These are phyloP conservation scores for Pinus taeda DNA, from an alignment of 75 land plant genomes.

Conservation along the genomic window DNA sequence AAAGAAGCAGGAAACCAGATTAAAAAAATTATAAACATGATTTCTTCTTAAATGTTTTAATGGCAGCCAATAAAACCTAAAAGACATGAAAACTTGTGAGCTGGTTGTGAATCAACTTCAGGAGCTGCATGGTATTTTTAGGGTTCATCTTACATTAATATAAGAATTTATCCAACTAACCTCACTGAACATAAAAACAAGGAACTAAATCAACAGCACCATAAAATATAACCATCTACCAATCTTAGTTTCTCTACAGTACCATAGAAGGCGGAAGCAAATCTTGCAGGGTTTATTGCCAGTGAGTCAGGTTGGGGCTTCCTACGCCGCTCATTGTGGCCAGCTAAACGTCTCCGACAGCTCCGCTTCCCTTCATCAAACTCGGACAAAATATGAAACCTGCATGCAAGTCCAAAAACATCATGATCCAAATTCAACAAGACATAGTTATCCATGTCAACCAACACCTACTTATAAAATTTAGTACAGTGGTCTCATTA, in stretches of 20 bases:
- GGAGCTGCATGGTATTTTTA: not conserved
- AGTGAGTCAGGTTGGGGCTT: conserved; percentile 66
- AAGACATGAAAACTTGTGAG: not conserved
- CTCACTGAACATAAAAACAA: not conserved
- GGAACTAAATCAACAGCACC: not conserved
- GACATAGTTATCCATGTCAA: not conserved
- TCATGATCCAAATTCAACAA: not conserved
- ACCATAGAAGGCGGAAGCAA: conserved; percentile 44
- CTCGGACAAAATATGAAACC: conserved; percentile 77
- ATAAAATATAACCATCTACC: not conserved
- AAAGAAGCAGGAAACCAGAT: too few relatives aligned
- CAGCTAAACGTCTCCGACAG: conserved; percentile 84
- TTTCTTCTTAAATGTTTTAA: too few relatives aligned
- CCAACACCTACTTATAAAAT: not conserved
- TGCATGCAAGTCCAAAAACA: conserved; percentile 16
- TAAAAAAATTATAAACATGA: too few relatives aligned
- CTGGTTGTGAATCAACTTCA: not conserved
- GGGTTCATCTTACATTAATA: not conserved
- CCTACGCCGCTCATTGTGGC: conserved; percentile 81
- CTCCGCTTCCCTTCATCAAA: conserved; percentile 89
- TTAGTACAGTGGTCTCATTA: not conserved
- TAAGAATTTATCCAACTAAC: not conserved
- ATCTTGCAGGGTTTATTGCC: conserved; percentile 17
- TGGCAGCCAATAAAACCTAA: too few relatives aligned
- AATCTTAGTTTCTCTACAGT: conserved; percentile 2